Conservation (phyloP, 2,329 filamentous ascomycete species). For the Talaromyces funiculosus region DNA sequence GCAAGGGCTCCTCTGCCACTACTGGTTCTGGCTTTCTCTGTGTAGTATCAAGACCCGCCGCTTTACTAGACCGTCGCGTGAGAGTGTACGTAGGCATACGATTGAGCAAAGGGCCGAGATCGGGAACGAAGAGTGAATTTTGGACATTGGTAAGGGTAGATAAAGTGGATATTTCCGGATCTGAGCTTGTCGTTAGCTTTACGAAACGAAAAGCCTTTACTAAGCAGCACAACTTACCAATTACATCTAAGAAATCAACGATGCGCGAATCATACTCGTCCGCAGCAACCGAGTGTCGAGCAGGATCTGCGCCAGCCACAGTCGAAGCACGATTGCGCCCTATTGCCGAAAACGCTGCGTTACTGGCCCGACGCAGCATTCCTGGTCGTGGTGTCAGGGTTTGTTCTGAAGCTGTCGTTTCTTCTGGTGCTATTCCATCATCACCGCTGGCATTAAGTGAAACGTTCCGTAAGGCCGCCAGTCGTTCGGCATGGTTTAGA, state of each 20-base stretch:
- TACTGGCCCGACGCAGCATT: constrained; percentile 29
- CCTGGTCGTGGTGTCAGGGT: not conserved
- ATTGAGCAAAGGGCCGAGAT: constrained; percentile 70
- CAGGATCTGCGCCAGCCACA: constrained; percentile 20
- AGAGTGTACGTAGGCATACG: constrained; percentile 73
- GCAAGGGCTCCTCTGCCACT: constrained; percentile 19
- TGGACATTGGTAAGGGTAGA: constrained; percentile 84
- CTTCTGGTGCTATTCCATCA: not conserved
- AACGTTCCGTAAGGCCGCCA: constrained; percentile 1
- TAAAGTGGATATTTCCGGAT: constrained; percentile 76
- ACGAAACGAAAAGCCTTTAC: not conserved
- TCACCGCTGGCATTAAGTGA: not conserved
- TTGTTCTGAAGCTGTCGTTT: not conserved
- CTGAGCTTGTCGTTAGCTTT: constrained; percentile 27
- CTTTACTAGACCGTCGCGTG: constrained; percentile 45
- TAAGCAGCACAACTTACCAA: constrained; percentile 48
- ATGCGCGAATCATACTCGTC: constrained; percentile 57
- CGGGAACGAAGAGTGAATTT: constrained; percentile 80
- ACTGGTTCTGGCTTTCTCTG: constrained; percentile 7
- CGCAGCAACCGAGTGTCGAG: constrained; percentile 8
- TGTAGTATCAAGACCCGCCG: constrained; percentile 16
- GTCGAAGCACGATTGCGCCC: constrained; percentile 31
- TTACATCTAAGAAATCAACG: constrained; percentile 63
- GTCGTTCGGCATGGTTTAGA: constrained; percentile 14
- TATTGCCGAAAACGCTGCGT: constrained; percentile 26